A percentile compares a stretch with the other conserved stretches of the same genome.
phyloP scores from a whole-genome alignment of 2,329 filamentous ascomycete genomes.

The Helotiales sp. region DNA sequence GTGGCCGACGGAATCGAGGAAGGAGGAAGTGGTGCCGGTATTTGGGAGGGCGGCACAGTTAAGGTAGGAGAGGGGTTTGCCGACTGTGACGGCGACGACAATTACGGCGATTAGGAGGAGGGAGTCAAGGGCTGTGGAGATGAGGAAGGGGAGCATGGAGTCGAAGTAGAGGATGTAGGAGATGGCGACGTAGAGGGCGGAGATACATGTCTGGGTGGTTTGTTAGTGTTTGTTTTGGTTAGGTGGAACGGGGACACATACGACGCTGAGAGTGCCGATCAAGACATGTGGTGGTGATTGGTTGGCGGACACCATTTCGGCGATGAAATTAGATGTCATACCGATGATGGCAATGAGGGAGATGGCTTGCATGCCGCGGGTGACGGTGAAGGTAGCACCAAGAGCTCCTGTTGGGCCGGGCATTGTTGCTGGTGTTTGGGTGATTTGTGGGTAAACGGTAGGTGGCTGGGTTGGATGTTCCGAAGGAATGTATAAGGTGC shows the following conservation, averaged over 20 bases:
- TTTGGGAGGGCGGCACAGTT: slow-evolving; percentile 60
- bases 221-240: slow-evolving; percentile 24
- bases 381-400: slow-evolving; percentile 74
- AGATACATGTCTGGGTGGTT: slow-evolving; percentile 65
- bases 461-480: not conserved
- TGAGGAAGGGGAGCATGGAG: slow-evolving; percentile 71
- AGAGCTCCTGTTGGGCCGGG: slow-evolving; percentile 55
- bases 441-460: not conserved
- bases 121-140: slow-evolving; percentile 65
- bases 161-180: slow-evolving; percentile 82
- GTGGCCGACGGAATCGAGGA: slow-evolving; percentile 44
- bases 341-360: slow-evolving; percentile 77
- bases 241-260: slow-evolving; percentile 48
- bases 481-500: slow-evolving; percentile 17
- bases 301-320: slow-evolving; percentile 67
- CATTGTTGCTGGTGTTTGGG: slow-evolving; percentile 24
- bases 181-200: slow-evolving; percentile 76
- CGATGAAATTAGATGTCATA: slow-evolving; percentile 79
- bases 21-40: slow-evolving; percentile 42
- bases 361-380: slow-evolving; percentile 69
- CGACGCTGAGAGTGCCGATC: slow-evolving; percentile 76
- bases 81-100: slow-evolving; percentile 74
- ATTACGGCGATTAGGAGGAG: slow-evolving; percentile 75
- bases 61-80: slow-evolving; percentile 77
- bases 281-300: slow-evolving; percentile 70